A percentile compares a stretch with the other conserved stretches of the same genome.
Conservation (phyloP, 306 rosid genomes). For the Corylus avellana region DNA sequence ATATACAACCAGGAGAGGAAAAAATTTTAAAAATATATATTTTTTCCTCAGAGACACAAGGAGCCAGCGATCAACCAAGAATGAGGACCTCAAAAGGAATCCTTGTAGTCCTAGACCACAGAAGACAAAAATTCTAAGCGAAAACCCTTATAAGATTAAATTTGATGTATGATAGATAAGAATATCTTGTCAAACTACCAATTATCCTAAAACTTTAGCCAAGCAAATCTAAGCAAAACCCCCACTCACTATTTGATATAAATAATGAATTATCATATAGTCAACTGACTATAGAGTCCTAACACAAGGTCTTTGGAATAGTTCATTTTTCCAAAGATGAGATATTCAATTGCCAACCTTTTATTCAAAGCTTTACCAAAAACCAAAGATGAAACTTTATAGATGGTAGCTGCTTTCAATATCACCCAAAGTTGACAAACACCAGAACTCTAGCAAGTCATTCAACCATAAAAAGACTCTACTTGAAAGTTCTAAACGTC, state of each 20-base stretch:
- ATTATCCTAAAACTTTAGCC: too few relatives aligned
- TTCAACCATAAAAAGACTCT: background rate
- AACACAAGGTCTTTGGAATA: conserved; percentile 1
- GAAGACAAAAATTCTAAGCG: background rate
- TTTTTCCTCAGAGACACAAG: background rate
- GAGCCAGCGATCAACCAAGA: background rate
- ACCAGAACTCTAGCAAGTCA: background rate
- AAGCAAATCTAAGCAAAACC: background rate
- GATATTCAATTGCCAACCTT: background rate
- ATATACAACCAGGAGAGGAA: background rate
- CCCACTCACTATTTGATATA: background rate
- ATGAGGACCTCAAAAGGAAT: background rate
- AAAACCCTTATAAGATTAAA: background rate
- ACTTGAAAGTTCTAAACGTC: background rate
- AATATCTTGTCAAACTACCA: background rate
- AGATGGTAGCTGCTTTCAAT: background rate
- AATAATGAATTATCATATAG: background rate
- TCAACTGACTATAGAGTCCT: background rate
- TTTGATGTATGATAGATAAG: background rate
- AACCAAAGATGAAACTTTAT: background rate
- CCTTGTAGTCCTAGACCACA: background rate
- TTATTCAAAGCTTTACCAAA: background rate
- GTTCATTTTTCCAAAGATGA: background rate
- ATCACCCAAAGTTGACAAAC: background rate
- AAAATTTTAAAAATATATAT: background rate